These are phyloP conservation scores for Sclerotinia nivalis DNA, from an alignment of 2,329 filamentous ascomycete species.

Conservation along the genomic window DNA sequence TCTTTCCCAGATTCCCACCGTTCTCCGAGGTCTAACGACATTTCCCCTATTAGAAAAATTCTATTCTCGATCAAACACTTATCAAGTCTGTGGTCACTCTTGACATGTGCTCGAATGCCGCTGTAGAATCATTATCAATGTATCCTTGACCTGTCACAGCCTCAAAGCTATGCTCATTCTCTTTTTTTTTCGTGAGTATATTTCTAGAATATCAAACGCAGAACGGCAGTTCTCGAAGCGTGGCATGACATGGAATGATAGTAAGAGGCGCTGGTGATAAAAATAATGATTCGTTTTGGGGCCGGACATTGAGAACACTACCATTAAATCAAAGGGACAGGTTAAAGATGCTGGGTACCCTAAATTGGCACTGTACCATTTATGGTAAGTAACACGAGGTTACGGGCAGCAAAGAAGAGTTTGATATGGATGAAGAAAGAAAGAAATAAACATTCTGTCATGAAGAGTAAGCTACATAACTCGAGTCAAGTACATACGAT, in stretches of 20 bases:
- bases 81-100: not conserved
- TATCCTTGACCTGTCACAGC: conserved; percentile 7
- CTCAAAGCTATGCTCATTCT: not conserved
- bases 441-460: not conserved
- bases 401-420: not conserved
- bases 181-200: not conserved
- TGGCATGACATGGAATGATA: not conserved
- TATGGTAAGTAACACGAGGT: not conserved
- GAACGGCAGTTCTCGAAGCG: conserved; percentile 15
- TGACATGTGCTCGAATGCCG: conserved; percentile 7
- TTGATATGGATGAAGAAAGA: not conserved
- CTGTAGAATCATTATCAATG: too few relatives aligned
- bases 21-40: conserved; percentile 2
- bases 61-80: not conserved
- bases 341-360: not conserved
- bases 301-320: not conserved
- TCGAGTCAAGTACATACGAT: not conserved
- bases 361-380: conserved; percentile 2
- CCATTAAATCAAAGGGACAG: not conserved
- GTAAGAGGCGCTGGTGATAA: not conserved
- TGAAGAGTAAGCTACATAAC: not conserved
- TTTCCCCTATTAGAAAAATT: conserved; percentile 5
- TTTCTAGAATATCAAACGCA: conserved; percentile 9
- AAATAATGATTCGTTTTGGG: conserved; percentile 14
- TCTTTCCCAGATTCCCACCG: not conserved